Base-by-base conservation (phyloP, 1,139 yeast species). In the Pneumocystis murina region DNA sequence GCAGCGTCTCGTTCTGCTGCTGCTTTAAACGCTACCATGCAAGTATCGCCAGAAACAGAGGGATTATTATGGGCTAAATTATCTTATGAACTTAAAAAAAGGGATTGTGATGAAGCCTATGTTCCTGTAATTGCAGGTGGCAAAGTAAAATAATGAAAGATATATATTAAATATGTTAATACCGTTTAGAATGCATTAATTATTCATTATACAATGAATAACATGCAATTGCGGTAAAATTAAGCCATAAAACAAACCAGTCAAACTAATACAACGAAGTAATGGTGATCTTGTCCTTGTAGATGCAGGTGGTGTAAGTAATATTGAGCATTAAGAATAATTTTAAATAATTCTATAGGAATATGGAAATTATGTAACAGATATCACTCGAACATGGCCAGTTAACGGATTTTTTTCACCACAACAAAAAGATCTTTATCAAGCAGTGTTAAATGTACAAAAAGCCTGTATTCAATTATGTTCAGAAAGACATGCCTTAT, bases 51-150 rank as follows among this genome's bases (percentile, higher is more conserved):
- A 69, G 74, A 76, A 61, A 82, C 86, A 7, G 99, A 94, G 73
- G 82, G 86, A 70, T 83, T 89, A 1, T 77, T 92, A 61, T 87
- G 86, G 30, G 82, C 95, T n/a, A 90, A 78, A 71, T 76, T 94
- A 66, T 96, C 91, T 67, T 88, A 88, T 73, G 82, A 85, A 70
- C 91, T 92, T 73, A 82, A 87, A 8, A 79, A 82, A 62, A 89
- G 91, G 36, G 98, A 98, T 0, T 90, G 97, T 74, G 95, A 89
- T 67, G 83, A 86, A 59, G 97, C 97, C 0, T 94, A 94, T 72
- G 82, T 91, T 39, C 97, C 99, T 0, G 99, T 94, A 10, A 95
- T 94, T 8, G 99, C 97, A 1, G 87, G 96, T 59, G 98, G 98
- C 3, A 68, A 1, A 61, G 68, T 66, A 62, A 16, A 5, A 7